Percentiles rank a stretch among this genome's conserved stretches.
Evolutionary conservation across 306 rosid species (phyloP).

Genomic region (Dalbergia cochinchinensis): DNA sequence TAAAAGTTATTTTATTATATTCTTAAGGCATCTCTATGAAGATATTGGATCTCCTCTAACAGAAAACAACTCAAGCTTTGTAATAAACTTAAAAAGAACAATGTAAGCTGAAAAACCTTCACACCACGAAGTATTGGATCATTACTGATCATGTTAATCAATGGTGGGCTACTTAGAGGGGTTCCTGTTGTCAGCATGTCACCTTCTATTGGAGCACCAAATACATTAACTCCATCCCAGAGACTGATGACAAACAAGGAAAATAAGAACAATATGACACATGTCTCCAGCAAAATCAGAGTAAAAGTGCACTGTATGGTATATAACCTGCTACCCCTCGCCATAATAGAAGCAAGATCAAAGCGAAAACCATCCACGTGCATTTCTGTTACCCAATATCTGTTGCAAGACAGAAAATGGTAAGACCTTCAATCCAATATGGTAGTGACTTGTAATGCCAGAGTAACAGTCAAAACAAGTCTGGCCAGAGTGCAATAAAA

Average conservation of each 20-base stretch:
- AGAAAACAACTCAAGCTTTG: constrained; percentile 14
- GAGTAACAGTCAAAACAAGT: constrained; percentile 30
- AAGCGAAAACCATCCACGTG: constrained; percentile 99
- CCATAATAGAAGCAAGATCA: constrained; percentile 98
- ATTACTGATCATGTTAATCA: constrained; percentile 87
- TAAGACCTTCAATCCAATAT: constrained; percentile 44
- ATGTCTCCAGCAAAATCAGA: constrained; percentile 37
- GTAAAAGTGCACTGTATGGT: constrained; percentile 27
- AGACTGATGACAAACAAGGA: constrained; percentile 66
- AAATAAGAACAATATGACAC: constrained; percentile 46
- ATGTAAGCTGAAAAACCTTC: constrained; percentile 68
- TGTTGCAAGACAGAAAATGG: constrained; percentile 48
- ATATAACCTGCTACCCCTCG: constrained; percentile 90
- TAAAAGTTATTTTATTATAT: background rate
- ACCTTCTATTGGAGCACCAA: constrained; percentile 75
- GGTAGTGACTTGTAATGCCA: constrained; percentile 27
- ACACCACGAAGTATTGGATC: constrained; percentile 90
- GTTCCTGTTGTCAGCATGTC: constrained; percentile 80
- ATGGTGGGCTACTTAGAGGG: constrained; percentile 87
- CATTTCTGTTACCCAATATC: constrained; percentile 98
- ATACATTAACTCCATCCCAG: constrained; percentile 81
- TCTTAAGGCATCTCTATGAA: background rate
- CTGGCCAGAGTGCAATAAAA: constrained; percentile 33
- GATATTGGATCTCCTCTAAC: constrained; percentile 12
- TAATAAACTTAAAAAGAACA: constrained; percentile 27